These are phyloP conservation scores for Chaetomium sp. DNA, from an alignment of 2,329 filamentous ascomycete genomes.

Conservation along the genomic window DNA sequence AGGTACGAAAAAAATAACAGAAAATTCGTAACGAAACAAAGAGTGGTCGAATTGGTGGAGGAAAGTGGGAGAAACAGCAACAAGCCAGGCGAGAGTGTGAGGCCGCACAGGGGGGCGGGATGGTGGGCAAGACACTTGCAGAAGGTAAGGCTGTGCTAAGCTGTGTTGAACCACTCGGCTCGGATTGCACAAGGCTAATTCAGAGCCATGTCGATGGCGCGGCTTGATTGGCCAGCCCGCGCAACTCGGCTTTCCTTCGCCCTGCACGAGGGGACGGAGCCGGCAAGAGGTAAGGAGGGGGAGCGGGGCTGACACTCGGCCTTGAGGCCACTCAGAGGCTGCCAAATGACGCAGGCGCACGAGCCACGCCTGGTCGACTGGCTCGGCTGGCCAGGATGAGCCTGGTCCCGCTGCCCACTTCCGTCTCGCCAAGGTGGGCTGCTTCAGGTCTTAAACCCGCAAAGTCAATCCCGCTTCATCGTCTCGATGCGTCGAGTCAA, in stretches of 20 bases:
- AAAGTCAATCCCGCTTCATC: neutral
- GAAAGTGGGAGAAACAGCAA: slow-evolving; percentile 13
- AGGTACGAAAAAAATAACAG: slow-evolving; percentile 3
- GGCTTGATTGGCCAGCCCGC: slow-evolving; percentile 23
- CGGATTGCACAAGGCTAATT: slow-evolving; percentile 36
- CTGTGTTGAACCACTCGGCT: slow-evolving; percentile 35
- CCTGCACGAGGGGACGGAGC: slow-evolving; percentile 22
- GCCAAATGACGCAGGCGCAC: slow-evolving; percentile 27
- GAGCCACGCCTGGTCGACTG: slow-evolving; percentile 26
- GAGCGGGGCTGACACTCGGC: slow-evolving; percentile 31
- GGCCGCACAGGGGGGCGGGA: slow-evolving; percentile 18
- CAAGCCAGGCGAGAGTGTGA: slow-evolving; percentile 16
- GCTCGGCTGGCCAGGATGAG: neutral
- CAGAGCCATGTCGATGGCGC: slow-evolving; percentile 26
- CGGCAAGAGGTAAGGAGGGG: slow-evolving; percentile 22
- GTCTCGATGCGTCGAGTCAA: neutral
- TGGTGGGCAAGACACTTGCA: slow-evolving; percentile 24
- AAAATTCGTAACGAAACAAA: slow-evolving; percentile 1
- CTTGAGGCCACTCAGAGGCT: slow-evolving; percentile 29
- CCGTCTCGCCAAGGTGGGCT: slow-evolving; percentile 3
- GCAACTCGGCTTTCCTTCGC: slow-evolving; percentile 18
- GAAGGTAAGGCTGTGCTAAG: slow-evolving; percentile 38
- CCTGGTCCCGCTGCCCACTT: slow-evolving; percentile 5
- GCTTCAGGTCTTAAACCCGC: neutral
- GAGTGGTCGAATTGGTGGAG: slow-evolving; percentile 18